Evolutionary conservation across 805 yeast species (phyloP).

Genomic region (Candida maris): DNA sequence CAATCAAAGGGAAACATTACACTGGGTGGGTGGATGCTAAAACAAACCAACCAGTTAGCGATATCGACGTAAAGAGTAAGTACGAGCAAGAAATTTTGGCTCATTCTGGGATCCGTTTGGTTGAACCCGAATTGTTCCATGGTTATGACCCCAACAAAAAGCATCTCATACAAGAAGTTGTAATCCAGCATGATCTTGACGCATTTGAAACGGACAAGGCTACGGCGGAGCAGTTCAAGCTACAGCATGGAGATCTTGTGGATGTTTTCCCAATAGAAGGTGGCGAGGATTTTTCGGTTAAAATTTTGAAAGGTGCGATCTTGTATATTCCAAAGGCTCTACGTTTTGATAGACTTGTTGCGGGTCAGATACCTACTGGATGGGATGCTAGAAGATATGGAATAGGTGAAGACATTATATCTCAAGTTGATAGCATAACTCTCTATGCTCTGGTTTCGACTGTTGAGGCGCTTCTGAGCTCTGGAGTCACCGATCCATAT

Average conservation of each 20-base stretch:
- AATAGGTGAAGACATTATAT: constrained; percentile 85
- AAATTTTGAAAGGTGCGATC: constrained; percentile 87
- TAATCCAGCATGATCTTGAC: constrained; percentile 93
- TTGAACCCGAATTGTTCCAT: constrained; percentile 90
- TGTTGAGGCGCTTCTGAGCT: constrained; percentile 86
- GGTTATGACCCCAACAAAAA: constrained; percentile 96
- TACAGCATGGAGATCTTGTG: constrained; percentile 89
- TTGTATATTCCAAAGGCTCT: constrained; percentile 86
- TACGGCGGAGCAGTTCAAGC: constrained; percentile 91
- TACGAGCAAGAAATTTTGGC: constrained; percentile 86
- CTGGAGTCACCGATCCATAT: constrained; percentile 98
- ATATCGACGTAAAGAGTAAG: constrained; percentile 85
- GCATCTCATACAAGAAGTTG: constrained; percentile 90
- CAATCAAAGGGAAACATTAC: constrained; percentile 83
- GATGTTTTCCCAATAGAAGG: constrained; percentile 87
- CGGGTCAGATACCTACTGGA: constrained; percentile 97
- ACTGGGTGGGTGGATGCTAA: constrained; percentile 98
- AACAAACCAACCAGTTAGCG: constrained; percentile 89
- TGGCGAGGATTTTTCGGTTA: constrained; percentile 88
- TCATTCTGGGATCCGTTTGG: constrained; percentile 94
- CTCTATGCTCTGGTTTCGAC: constrained; percentile 90
- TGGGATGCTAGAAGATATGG: constrained; percentile 97
- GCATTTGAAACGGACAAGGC: constrained; percentile 94
- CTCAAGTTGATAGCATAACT: constrained; percentile 96
- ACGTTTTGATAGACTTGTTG: constrained; percentile 67